Base-by-base conservation (phyloP, 1,284 basidiomycete genomes). In the Xerocomus alliaceus region DNA sequence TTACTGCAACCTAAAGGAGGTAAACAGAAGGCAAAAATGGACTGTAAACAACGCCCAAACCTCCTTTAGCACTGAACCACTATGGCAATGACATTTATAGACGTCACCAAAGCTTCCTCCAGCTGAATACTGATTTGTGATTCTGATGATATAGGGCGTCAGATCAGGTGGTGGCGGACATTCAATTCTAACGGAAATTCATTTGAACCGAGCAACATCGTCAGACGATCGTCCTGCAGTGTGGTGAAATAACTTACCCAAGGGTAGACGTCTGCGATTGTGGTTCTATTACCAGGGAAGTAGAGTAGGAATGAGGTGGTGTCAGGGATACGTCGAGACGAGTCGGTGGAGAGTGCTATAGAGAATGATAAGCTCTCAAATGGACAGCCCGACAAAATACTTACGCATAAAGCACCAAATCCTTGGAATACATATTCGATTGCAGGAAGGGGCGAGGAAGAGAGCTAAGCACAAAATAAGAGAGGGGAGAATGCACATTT, bases 1-100 rank as follows among this genome's bases (percentile, higher is more conserved):
- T 69, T 12, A 72, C 62, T 0, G 70, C 68, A 12, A 69, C 70
- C 70, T 71, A 37, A 26, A 22, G 3, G 31, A 18, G 1, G 17
- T 34, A 2, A 46, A 13, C 11, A 20, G n/a, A 10, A 29, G 20
- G 26, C 5, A 17, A n/a, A 34, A 9, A 28, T 17, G 26, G 13
- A 28, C 15, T 13, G 3, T 7, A n/a, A 7, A n/a, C 12, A 26
- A 39, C 11, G 17, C 10, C 15, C 26, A 41, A 29, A 50, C 49
- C 49, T 50, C 32, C n/a, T 28, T 37, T 39, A 20, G 20, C 2
- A 6, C 22, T 1, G 24, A n/a, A 6, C 13, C 37, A 6, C n/a
- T 10, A 31, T 13, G 3, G 20, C 41, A 64, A 5, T n/a, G 24
- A 45, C 58, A 61, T 31, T 12, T 32, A 22, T 65, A 65, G 28